These are phyloP conservation scores for Lithospermum erythrorhizon DNA, from an alignment of 257 asterid species.

Conservation along the genomic window DNA sequence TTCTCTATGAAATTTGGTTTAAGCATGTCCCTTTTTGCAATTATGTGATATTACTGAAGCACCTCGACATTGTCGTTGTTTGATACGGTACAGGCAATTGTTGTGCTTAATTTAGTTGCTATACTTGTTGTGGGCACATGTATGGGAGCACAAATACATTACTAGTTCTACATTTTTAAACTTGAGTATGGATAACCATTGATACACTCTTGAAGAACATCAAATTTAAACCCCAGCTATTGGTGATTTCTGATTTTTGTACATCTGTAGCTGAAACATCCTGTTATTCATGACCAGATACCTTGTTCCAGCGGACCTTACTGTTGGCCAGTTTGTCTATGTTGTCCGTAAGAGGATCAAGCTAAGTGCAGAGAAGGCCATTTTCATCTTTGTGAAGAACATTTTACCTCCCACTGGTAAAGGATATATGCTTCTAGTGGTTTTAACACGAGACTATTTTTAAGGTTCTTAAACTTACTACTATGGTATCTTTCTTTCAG, in stretches of 20 bases:
- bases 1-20: too few relatives aligned
- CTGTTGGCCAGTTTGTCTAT: conserved; percentile 39
- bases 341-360: conserved; percentile 39
- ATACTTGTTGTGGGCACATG: too few relatives aligned
- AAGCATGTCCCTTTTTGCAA: too few relatives aligned
- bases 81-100: too few relatives aligned
- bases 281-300: conserved; percentile 16
- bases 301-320: conserved; percentile 36
- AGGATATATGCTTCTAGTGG: too few relatives aligned
- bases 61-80: too few relatives aligned
- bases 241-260: not conserved
- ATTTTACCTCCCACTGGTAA: conserved; percentile 37
- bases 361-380: conserved; percentile 34
- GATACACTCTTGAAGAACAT: not conserved
- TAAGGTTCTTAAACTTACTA: not conserved
- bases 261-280: not conserved
- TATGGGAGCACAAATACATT: too few relatives aligned
- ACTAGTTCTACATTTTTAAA: too few relatives aligned
- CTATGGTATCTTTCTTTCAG: not conserved
- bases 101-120: too few relatives aligned
- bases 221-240: not conserved
- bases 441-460: not conserved
- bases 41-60: too few relatives aligned
- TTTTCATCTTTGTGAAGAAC: conserved; percentile 34
- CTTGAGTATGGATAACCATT: too few relatives aligned